phyloP scores from a whole-genome alignment of 257 asterid genomes.

The Linaria vulgaris region DNA sequence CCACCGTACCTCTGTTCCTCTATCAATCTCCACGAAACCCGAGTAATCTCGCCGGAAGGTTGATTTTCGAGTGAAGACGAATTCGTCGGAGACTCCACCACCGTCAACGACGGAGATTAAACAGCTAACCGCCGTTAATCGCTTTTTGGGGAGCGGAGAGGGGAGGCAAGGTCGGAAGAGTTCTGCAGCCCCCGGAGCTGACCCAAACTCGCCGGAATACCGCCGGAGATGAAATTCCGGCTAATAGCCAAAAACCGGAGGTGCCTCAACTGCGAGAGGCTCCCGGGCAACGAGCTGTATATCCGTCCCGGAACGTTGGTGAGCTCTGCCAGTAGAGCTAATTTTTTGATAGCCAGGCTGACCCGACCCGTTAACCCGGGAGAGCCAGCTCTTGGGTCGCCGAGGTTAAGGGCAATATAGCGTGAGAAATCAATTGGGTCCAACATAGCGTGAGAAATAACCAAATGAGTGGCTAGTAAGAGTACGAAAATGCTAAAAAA shows the following conservation, averaged over 20 bases:
- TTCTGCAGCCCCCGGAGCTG: constrained; percentile 52
- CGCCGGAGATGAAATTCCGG: constrained; percentile 70
- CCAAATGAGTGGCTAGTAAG: constrained; percentile 25
- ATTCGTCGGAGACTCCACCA: constrained; percentile 95
- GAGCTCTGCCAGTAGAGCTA: constrained; percentile 64
- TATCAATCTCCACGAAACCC: constrained; percentile 27
- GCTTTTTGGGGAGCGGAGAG: constrained; percentile 28
- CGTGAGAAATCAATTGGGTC: constrained; percentile 49
- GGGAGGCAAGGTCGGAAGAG: constrained; percentile 57
- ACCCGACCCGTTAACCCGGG: constrained; percentile 70
- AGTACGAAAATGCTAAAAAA: constrained; percentile 11
- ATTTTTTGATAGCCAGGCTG: constrained; percentile 75
- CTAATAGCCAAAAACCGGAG: constrained; percentile 67
- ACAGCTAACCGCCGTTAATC: constrained; percentile 42
- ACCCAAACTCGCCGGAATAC: constrained; percentile 63
- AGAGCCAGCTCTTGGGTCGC: constrained; percentile 88
- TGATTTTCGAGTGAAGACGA: constrained; percentile 79
- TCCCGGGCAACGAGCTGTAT: constrained; percentile 59
- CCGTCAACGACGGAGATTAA: constrained; percentile 89
- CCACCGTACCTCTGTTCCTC: constrained; percentile 44
- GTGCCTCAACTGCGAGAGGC: constrained; percentile 49
- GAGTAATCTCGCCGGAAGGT: constrained; percentile 67
- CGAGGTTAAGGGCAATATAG: constrained; percentile 55
- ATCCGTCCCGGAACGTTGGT: constrained; percentile 86
- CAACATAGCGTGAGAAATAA: constrained; percentile 47